Evolutionary conservation across 306 rosid genomes (phyloP), one percentile per base, ranked within the genome.

Genomic region (Dalbergia cochinchinensis): DNA sequence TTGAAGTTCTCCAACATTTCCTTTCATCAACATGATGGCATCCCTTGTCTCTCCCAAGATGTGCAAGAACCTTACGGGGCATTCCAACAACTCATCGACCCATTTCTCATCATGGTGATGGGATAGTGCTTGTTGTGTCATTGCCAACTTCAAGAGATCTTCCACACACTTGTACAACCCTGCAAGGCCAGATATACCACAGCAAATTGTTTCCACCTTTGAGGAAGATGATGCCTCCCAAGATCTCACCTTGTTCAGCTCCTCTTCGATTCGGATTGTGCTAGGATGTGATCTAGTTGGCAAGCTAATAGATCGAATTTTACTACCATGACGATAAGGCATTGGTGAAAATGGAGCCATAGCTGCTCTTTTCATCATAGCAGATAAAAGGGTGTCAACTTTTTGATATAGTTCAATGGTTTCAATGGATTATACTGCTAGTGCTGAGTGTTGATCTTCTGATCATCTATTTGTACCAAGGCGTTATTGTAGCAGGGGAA

Each of bases 201-300:
- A 58, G 73, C 82, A 71, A 45, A 88, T 78, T 42, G 81, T 73
- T 63, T 83, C 84, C 13, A 80, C 87, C 35, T 71, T 80, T 20
- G 92, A 53, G 0, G 90, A 67, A 5, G 91, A 76, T 6, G 92
- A 77, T 41, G 78, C 59, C 16, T 86, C 92, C 80, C 74, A 79
- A 20, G 86, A 66, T 83, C 60, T 84, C 35, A 93, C 86, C 86
- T 86, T 89, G 90, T 80, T 76, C 6, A 91, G 89, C 81, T 82
- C 85, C 73, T 88, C 86, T 75, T 91, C 94, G 3, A 86, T 57
- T 45, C 14, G 60, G 19, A 45, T 20, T 35, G 96, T 91, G 86
- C 86, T 89, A 55, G 97, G 94, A 78, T 93, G 97, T 50, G 96
- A 89, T 84, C 94, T 82, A 1, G 88, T 66, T 5, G 97, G 97